Evolutionary conservation across 805 yeast species (phyloP).

Genomic region (Torulaspora indica): DNA sequence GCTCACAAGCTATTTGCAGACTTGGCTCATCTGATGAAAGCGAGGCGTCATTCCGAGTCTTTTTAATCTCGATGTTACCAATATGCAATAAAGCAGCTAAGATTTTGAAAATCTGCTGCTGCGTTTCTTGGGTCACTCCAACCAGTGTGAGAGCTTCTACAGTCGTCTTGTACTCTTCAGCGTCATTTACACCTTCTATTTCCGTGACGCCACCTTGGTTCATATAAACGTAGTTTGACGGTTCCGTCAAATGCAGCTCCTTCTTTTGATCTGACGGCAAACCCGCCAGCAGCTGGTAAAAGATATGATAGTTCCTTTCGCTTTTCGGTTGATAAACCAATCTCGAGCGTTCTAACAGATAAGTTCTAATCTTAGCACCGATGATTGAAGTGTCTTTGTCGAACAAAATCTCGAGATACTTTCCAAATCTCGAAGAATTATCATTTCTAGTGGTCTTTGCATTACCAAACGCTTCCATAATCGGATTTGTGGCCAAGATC

Average conservation of each 20-base stretch:
- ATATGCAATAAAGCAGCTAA: constrained; percentile 87
- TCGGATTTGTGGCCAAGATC: constrained; percentile 91
- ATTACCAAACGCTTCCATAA: constrained; percentile 90
- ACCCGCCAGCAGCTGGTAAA: constrained; percentile 84
- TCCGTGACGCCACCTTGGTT: constrained; percentile 78
- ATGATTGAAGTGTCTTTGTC: constrained; percentile 71
- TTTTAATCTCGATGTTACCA: constrained; percentile 85
- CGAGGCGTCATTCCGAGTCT: constrained; percentile 79
- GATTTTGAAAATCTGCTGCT: constrained; percentile 65
- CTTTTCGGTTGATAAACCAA: constrained; percentile 83
- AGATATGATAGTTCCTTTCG: constrained; percentile 93
- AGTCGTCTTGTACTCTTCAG: constrained; percentile 68
- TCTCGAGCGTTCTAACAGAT: constrained; percentile 87
- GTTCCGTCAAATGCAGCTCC: constrained; percentile 55
- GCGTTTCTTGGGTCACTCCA: constrained; percentile 61
- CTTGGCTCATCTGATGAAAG: constrained; percentile 83
- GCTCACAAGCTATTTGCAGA: constrained; percentile 73
- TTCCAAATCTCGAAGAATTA: constrained; percentile 93
- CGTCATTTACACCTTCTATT: constrained; percentile 81
- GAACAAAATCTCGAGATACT: constrained; percentile 85
- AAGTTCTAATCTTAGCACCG: constrained; percentile 93
- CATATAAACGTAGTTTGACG: constrained; percentile 71
- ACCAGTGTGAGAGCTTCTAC: constrained; percentile 70
- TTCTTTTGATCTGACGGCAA: constrained; percentile 48
- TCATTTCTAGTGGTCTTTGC: constrained; percentile 90